Evolutionary conservation across 2,329 filamentous ascomycete genomes (phyloP), one percentile per base, ranked within the genome.

Genomic region (Capronia americana): DNA sequence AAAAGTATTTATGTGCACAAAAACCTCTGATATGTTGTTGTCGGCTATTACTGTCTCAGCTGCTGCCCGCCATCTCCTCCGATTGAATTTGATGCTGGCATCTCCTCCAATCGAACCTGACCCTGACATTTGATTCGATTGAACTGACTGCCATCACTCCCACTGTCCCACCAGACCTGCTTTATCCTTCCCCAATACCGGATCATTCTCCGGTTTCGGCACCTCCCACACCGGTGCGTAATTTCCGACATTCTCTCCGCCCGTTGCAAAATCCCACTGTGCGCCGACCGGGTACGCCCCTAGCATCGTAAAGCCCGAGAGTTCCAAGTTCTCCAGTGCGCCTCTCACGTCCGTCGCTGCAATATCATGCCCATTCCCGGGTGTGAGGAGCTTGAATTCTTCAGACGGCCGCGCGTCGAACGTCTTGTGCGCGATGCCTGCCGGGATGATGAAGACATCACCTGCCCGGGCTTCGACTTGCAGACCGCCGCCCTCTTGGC

Each of bases 361-460:
- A 51, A 79, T 75, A 11, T 72, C 74, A 68, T 78, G 77, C 0
- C 75, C 79, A 28, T 79, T 74, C 0, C 82, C 81, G 0, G 84
- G 83, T 32, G 81, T 80, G 59, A 84, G 67, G 26, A 84, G 75
- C 30, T 64, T 69, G 63, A 84, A 79, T 1, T 73, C 71, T 0
- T 72, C 76, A 6, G 70, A 68, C 0, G 83, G 82, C 10, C 59
- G 70, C 0, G 83, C 77, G 32, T 82, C 69, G 66, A 79, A 81
- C 0, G 84, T 86, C 75, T 87, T 87, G 70, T 87, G 85, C 7
- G 84, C 80, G 0, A 84, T 79, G 0, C 85, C 85, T 0, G 84
- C 84, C 0, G 86, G 86, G 2, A 88, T 77, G 17, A 88, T 76
- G 66, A 88, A 88, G 0, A 87, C 84, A 70, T 88, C 86, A 1